Evolutionary conservation across 2,329 filamentous ascomycete species (phyloP).

Genomic region (Stylonectria norvegica): DNA sequence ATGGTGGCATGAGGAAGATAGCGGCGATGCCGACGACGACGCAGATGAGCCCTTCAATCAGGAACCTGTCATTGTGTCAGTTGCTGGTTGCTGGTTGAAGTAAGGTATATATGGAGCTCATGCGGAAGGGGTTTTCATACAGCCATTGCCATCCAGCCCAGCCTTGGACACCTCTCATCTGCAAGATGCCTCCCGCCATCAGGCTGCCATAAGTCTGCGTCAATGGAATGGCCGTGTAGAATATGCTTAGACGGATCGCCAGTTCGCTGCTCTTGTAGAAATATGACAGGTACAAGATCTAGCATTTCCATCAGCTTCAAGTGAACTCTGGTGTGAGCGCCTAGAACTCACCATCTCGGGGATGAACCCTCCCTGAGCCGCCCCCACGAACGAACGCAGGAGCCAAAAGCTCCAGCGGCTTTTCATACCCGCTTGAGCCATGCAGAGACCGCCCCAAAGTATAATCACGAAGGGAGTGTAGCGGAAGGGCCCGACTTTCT

Average conservation of each 20-base stretch:
- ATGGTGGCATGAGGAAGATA: conserved; percentile 53
- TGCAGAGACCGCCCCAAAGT: conserved; percentile 49
- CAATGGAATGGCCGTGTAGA: conserved; percentile 40
- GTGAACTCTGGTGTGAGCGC: not conserved
- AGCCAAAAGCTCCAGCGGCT: conserved; percentile 12
- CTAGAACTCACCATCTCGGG: conserved; percentile 32
- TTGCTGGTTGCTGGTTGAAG: no score
- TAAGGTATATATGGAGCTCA: no score
- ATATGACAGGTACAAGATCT: conserved; percentile 42
- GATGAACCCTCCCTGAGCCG: conserved; percentile 39
- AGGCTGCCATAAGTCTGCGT: conserved; percentile 39
- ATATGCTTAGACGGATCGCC: conserved; percentile 38
- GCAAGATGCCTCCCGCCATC: conserved; percentile 39
- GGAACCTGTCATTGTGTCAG: conserved; percentile 25
- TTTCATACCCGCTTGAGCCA: conserved; percentile 14
- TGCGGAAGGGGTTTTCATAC: conserved; percentile 16
- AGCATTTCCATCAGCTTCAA: no score
- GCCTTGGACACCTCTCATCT: conserved; percentile 36
- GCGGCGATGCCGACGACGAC: conserved; percentile 49
- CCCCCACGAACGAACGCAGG: conserved; percentile 32
- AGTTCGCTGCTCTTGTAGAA: conserved; percentile 43
- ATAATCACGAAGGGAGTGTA: conserved; percentile 58
- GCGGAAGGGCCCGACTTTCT: conserved; percentile 44
- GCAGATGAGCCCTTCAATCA: conserved; percentile 50
- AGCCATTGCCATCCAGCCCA: conserved; percentile 46